Evolutionary conservation across 495 filamentous ascomycete genomes (phyloP).

Genomic region (Cladorrhinum samala): DNA sequence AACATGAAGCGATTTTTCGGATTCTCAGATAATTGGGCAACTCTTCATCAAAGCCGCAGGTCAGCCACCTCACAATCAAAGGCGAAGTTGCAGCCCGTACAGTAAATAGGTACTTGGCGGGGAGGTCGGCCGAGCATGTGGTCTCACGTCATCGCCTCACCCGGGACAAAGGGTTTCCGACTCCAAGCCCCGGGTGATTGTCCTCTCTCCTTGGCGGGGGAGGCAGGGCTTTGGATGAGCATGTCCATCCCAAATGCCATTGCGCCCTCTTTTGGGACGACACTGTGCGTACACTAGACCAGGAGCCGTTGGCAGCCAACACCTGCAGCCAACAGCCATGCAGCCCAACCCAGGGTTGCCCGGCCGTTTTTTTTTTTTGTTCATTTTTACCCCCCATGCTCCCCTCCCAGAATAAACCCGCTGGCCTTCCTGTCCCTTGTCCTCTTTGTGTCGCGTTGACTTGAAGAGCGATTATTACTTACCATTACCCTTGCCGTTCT

Average conservation of each 20-base stretch:
- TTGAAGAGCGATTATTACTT: background rate
- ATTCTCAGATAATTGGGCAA: too few relatives aligned
- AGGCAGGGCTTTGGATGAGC: background rate
- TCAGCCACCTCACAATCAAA: too few relatives aligned
- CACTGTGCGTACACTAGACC: background rate
- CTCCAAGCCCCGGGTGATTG: background rate
- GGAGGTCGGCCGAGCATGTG: background rate
- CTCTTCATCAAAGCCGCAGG: too few relatives aligned
- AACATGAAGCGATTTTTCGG: too few relatives aligned
- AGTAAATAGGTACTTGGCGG: too few relatives aligned
- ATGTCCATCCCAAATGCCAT: background rate
- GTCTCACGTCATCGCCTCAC: conserved; percentile 4
- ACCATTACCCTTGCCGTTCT: too few relatives aligned
- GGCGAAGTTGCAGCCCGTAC: too few relatives aligned
- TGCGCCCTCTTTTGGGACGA: background rate
- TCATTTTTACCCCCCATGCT: background rate
- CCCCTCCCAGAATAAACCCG: background rate
- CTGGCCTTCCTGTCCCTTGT: too few relatives aligned
- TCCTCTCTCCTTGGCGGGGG: conserved; percentile 1
- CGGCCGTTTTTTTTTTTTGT: background rate
- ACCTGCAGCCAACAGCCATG: background rate
- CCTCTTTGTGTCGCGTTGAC: too few relatives aligned
- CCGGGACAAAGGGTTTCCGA: conserved; percentile 5
- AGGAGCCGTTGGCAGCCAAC: background rate
- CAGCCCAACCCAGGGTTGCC: background rate